Evolutionary conservation across 2,329 filamentous ascomycete species (phyloP), one percentile per base, ranked within the genome.

Genomic region (Alternaria gansuensis): DNA sequence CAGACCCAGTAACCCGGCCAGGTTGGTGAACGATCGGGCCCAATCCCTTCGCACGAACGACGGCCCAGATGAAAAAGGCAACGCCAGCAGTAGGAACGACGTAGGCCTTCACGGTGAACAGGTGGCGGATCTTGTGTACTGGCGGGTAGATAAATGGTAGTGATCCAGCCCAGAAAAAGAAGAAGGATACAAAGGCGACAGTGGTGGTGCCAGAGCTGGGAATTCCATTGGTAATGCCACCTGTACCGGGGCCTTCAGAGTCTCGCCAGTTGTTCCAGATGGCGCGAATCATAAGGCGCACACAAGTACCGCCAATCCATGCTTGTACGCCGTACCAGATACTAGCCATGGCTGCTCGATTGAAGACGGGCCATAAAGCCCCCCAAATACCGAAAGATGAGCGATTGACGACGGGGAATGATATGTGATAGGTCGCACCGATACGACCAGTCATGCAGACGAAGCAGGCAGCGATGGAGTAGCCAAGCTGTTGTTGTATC

Each of bases 381-480:
- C 93, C 93, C 90, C 91, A 97, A 55, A 96, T 90, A 13, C 93
- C 93, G 69, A 96, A 97, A 0, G 89, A 92, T 0, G 91, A 83
- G 55, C 93, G 84, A 65, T 84, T 86, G 31, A 90, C 88, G 34
- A 97, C 91, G 0, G 93, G 92, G 75, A 97, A 97, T 1, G 91
- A 90, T 64, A 97, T 91, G 75, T 97, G 92, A 76, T 97, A 97
- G 21, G 85, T 87, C 8, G 93, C 91, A 58, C 93, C 93, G 49
- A 96, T 93, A 48, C 92, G 88, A 64, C 91, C 92, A 5, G 91
- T 96, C 64, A 89, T 62, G 70, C 87, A 90, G 10, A 75, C 70
- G 78, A 97, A 96, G 73, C 80, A 81, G 31, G 84, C 91, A 0
- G 92, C 87, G 64, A 96, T 88, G 37, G 87, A 82, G 74, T 97